Conservation (phyloP, 257 asterid genomes). For the Solanum chaucha region DNA sequence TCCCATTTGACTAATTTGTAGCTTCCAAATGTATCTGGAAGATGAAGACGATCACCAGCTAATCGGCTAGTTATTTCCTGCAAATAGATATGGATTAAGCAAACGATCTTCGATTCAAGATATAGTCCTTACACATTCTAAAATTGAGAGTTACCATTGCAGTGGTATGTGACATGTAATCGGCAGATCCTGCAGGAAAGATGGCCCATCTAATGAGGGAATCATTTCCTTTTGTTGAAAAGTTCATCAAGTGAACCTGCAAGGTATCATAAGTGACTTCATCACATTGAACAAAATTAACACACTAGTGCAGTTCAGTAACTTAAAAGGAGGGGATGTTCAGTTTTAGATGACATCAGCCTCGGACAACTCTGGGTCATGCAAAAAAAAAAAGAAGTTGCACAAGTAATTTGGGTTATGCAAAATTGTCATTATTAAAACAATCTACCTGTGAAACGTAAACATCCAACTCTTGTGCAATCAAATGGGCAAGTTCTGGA, state of each 20-base stretch:
- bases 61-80: not conserved
- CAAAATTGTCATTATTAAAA: not conserved
- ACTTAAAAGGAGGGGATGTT: not conserved
- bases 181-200: not conserved
- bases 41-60: not conserved
- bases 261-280: not conserved
- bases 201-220: not conserved
- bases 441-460: not conserved
- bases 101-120: not conserved
- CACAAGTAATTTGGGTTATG: not conserved
- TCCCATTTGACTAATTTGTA: not conserved
- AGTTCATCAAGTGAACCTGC: not conserved
- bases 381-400: not conserved
- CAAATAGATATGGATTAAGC: not conserved
- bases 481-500: not conserved
- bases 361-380: not conserved
- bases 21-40: not conserved
- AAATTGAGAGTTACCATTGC: not conserved
- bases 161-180: not conserved
- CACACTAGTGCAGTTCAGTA: not conserved
- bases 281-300: not conserved
- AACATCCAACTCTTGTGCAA: not conserved
- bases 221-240: not conserved
- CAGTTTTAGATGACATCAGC: not conserved
- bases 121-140: not conserved